Evolutionary conservation across 2,329 filamentous ascomycete genomes (phyloP), one percentile per base, ranked within the genome.

Genomic region (Ophiognomonia clavigignenti-juglandacearum): DNA sequence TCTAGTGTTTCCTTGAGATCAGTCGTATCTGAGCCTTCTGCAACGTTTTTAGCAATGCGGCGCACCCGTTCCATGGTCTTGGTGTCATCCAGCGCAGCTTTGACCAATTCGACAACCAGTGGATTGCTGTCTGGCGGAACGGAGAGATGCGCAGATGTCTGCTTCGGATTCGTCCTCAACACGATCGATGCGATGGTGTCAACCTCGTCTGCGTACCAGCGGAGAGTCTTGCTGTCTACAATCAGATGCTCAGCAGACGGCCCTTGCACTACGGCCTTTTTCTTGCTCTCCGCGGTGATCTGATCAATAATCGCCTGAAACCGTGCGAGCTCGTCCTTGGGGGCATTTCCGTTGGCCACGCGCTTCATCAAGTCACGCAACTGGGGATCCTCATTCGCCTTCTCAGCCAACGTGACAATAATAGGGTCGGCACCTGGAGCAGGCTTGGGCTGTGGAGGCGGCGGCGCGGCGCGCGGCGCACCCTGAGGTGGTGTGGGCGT

Each of bases 271-370:
- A 67, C 68, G 7, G 74, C 73, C 32, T 68, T 77, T 34, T 67
- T 72, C 56, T 74, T 75, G 55, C 77, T 77, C 51, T 82, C 77
- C 1, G 65, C 65, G 2, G 85, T 90, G 47, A 93, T 77, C 60
- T 89, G 82, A 57, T 90, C 85, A 52, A 93, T 93, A 35, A 93
- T 87, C 40, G 75, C 76, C 61, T 93, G 88, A 56, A 93, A 93
- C 52, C 83, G 79, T 39, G 81, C 80, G 11, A 93, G 68, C 61
- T 93, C 86, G 13, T 82, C 77, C 31, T 80, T 77, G 11, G 78
- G 81, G 0, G 88, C 88, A 55, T 84, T 77, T 1, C 87, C 87
- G 23, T 83, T 82, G 0, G 88, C 88, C 1, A 93, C 88, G 44
- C 87, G 80, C 62, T 88, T 88, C 88, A 93, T 93, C 0, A 93